A percentile compares a stretch with the other conserved stretches of the same genome.
phyloP scores from a whole-genome alignment of 2,329 filamentous ascomycete species.

The Cercospora zeina region DNA sequence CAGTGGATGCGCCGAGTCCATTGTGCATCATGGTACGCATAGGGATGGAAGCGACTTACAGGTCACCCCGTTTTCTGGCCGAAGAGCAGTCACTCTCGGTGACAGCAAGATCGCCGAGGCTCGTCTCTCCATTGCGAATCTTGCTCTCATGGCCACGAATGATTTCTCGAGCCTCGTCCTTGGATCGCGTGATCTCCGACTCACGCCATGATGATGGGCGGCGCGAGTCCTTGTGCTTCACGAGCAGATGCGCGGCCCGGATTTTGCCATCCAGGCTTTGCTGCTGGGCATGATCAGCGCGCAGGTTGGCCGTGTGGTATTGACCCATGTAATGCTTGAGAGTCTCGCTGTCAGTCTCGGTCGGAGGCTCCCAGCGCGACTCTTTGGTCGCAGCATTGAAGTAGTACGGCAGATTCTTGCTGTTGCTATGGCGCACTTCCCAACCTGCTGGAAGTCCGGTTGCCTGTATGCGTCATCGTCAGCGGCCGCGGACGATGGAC shows the following conservation, averaged over 20 bases:
- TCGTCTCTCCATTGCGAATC: conserved; percentile 69
- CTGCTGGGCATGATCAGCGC: conserved; percentile 30
- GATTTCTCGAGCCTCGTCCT: conserved; percentile 80
- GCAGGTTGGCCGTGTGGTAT: conserved; percentile 64
- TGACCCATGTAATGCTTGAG: conserved; percentile 92
- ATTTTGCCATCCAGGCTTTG: conserved; percentile 71
- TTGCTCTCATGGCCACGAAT: conserved; percentile 72
- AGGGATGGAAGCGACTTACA: conserved; percentile 56
- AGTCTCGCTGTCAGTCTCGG: conserved; percentile 83
- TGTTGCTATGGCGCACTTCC: conserved; percentile 96
- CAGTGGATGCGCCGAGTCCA: neutral
- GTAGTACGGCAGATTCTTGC: conserved; percentile 98
- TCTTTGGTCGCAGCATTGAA: conserved; percentile 85
- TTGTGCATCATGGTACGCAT: conserved; percentile 12
- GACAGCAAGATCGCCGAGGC: conserved; percentile 79
- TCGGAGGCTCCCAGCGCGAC: conserved; percentile 92
- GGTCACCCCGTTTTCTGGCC: conserved; percentile 86
- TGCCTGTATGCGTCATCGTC: conserved; percentile 27
- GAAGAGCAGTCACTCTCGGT: conserved; percentile 95
- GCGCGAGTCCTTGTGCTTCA: conserved; percentile 88
- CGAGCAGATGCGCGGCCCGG: conserved; percentile 83
- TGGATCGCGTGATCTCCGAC: conserved; percentile 80
- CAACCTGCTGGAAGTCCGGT: conserved; percentile 39
- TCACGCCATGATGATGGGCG: conserved; percentile 92
- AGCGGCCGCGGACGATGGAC: conserved; percentile 6